phyloP scores from a whole-genome alignment of 495 filamentous ascomycete genomes.

The Tuber microsphaerosporum region DNA sequence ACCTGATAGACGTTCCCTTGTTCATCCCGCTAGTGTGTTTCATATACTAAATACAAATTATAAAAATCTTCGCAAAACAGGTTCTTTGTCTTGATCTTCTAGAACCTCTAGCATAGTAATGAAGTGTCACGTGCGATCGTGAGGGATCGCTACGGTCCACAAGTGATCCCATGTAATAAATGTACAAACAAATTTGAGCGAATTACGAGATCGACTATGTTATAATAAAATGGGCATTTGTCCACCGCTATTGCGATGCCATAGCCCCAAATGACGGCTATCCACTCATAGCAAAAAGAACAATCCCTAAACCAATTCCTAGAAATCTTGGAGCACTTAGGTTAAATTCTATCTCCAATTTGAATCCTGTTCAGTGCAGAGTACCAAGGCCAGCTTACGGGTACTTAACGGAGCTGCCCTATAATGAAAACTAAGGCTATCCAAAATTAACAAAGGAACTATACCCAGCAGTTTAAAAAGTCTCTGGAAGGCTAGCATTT shows the following conservation, averaged over 20 bases:
- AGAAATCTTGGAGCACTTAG: neutral
- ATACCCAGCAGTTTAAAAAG: no score
- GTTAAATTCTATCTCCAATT: no score
- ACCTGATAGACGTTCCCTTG: neutral
- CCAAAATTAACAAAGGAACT: no score
- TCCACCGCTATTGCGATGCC: neutral
- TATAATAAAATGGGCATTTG: no score
- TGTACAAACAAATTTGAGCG: neutral
- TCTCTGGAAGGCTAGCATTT: no score
- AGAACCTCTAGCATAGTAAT: no score
- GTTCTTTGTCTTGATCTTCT: neutral
- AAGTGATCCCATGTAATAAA: neutral
- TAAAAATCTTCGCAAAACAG: neutral
- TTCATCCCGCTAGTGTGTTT: neutral
- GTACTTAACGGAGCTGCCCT: no score
- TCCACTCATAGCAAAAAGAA: no score
- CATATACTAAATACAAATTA: neutral
- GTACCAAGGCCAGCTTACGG: neutral
- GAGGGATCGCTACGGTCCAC: neutral
- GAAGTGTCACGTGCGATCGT: neutral
- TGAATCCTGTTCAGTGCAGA: neutral
- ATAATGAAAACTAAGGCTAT: neutral
- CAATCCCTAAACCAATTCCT: neutral
- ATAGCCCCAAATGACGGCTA: neutral
- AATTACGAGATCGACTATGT: no score